Evolutionary conservation across 768 basidiomycete genomes (phyloP).

Genomic region (Pleurotus djamor): DNA sequence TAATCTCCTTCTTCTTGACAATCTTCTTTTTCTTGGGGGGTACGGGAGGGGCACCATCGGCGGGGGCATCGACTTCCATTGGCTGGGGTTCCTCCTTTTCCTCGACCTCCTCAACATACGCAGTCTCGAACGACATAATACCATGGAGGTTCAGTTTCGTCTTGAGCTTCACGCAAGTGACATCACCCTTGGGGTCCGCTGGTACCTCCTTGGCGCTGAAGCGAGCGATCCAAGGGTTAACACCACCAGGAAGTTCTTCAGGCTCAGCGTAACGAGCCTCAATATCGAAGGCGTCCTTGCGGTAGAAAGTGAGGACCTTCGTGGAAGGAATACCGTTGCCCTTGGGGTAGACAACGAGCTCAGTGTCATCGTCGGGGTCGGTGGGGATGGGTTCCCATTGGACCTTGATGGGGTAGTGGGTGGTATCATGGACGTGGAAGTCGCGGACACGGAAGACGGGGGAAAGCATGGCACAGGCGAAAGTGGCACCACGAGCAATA

Average conservation of each 20-base stretch:
- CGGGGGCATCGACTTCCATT: conserved; percentile 62
- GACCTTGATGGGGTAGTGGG: conserved; percentile 87
- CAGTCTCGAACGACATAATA: conserved; percentile 80
- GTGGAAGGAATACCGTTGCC: conserved; percentile 89
- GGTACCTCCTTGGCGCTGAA: conserved; percentile 85
- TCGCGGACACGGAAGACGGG: conserved; percentile 98
- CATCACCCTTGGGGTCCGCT: conserved; percentile 64
- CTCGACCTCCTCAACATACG: conserved; percentile 82
- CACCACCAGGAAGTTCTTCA: conserved; percentile 62
- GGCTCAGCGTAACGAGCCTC: conserved; percentile 84
- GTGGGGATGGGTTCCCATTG: conserved; percentile 75
- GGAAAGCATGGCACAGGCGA: conserved; percentile 95
- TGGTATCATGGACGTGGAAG: conserved; percentile 86
- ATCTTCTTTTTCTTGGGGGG: conserved; percentile 85
- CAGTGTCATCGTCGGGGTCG: conserved; percentile 87
- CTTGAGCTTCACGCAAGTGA: conserved; percentile 87
- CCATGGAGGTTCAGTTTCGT: conserved; percentile 86
- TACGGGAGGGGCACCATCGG: conserved; percentile 20
- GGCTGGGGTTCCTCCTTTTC: conserved; percentile 69
- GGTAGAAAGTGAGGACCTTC: conserved; percentile 94
- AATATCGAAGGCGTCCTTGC: conserved; percentile 84
- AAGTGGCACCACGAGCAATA: conserved; percentile 92
- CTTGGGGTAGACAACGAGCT: conserved; percentile 86
- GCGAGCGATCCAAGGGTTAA: conserved; percentile 84
- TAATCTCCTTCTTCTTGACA: conserved; percentile 80